Percentiles rank a stretch among this genome's conserved stretches.
These are phyloP conservation scores for Leccinum broughii DNA, from an alignment of 768 basidiomycete species.

Conservation along the genomic window DNA sequence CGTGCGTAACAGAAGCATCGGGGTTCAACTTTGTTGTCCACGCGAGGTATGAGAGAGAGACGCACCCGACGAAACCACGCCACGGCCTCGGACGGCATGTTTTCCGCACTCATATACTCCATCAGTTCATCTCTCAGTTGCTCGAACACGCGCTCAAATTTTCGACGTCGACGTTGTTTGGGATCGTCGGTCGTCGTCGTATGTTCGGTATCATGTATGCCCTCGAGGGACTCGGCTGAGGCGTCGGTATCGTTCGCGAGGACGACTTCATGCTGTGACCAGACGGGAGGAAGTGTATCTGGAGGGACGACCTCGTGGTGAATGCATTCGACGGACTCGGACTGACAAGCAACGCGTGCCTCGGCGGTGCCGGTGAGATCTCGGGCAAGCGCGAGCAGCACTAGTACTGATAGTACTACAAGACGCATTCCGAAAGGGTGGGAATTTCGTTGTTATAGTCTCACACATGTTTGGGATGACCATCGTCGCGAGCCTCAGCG, in stretches of 20 bases:
- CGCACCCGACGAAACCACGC: slow-evolving; percentile 83
- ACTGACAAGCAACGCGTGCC: background rate
- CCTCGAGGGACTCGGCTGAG: background rate
- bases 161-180: slow-evolving; percentile 47
- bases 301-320: background rate
- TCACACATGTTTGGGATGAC: too few species aligned
- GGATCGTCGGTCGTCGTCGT: background rate
- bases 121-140: slow-evolving; percentile 79
- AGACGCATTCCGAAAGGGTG: background rate
- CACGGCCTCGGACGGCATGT: slow-evolving; percentile 80
- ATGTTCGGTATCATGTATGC: background rate
- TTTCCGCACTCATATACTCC: slow-evolving; percentile 59
- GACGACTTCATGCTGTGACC: background rate
- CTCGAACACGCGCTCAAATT: slow-evolving; percentile 73
- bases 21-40: background rate
- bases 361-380: background rate
- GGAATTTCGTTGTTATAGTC: background rate
- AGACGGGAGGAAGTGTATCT: background rate
- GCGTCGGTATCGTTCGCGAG: background rate
- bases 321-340: background rate
- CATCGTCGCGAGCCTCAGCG: too few species aligned
- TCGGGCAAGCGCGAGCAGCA: background rate
- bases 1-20: background rate
- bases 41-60: slow-evolving; percentile 8
- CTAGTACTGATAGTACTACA: background rate